Percentiles rank a stretch among this genome's conserved stretches.
Evolutionary conservation across 2,329 filamentous ascomycete genomes (phyloP).

Genomic region (Gaeumannomyces tritici): DNA sequence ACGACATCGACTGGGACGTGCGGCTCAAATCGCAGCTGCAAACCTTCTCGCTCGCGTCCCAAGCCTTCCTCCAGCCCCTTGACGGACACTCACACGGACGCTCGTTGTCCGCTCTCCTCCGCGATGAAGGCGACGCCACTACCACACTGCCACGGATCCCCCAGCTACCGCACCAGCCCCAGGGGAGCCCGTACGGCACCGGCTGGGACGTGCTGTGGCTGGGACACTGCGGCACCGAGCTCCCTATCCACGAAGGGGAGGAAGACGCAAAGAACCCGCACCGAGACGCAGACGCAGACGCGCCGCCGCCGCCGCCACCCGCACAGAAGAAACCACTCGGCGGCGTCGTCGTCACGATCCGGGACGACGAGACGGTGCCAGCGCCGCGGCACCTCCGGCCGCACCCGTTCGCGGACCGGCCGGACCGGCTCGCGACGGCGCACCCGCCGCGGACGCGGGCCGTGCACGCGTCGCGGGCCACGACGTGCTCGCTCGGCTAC

Average conservation of each 20-base stretch:
- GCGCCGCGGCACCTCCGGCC: conserved; percentile 21
- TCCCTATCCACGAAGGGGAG: conserved; percentile 11
- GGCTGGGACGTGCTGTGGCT: conserved; percentile 45
- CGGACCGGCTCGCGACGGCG: conserved; percentile 11
- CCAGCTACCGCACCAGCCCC: not conserved
- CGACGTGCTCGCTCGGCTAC: conserved; percentile 27
- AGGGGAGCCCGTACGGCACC: conserved; percentile 33
- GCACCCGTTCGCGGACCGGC: conserved; percentile 23
- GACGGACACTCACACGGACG: not conserved
- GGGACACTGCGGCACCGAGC: conserved; percentile 33
- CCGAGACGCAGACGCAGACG: not conserved
- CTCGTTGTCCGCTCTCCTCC: not conserved
- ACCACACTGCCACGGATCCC: not conserved
- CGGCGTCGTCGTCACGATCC: conserved; percentile 10
- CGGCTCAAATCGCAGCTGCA: conserved; percentile 36
- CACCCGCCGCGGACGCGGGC: conserved; percentile 33
- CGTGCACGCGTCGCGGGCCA: conserved; percentile 30
- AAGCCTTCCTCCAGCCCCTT: conserved; percentile 23
- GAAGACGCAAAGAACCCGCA: not conserved
- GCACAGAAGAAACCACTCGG: conserved; percentile 3
- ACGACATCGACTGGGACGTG: conserved; percentile 50
- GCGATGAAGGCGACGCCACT: not conserved
- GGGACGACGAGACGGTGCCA: conserved; percentile 26
- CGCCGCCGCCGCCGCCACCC: not conserved
- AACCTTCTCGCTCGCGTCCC: conserved; percentile 25